These are phyloP conservation scores for Vanrija sp. DNA, from an alignment of 1,284 basidiomycete genomes.

Conservation along the genomic window DNA sequence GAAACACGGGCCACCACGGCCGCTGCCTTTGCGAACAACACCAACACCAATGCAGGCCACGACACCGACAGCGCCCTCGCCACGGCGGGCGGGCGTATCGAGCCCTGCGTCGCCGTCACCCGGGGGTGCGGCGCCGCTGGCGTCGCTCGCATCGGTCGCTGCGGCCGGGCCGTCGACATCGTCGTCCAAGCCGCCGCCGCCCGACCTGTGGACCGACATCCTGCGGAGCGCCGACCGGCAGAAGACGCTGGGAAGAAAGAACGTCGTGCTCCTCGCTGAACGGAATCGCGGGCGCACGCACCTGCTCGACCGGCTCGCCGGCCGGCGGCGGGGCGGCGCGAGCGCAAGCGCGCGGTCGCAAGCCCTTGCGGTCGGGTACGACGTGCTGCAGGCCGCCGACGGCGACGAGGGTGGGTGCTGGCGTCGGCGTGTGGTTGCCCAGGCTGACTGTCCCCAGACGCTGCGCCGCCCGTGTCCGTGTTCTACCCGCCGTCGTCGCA, in stretches of 20 bases:
- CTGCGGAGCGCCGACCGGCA: constrained; percentile 79
- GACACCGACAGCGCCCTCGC: not conserved
- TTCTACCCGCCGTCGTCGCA: constrained; percentile 82
- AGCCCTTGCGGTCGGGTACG: constrained; percentile 81
- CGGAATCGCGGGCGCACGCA: constrained; percentile 51
- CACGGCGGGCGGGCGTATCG: not conserved
- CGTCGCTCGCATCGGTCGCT: not conserved
- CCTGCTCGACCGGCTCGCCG: constrained; percentile 20
- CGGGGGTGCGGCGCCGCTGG: no score
- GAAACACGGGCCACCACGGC: not conserved
- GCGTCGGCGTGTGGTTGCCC: not conserved
- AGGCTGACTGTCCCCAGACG: constrained; percentile 56
- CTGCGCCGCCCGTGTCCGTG: constrained; percentile 76
- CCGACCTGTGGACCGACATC: constrained; percentile 83
- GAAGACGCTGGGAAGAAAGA: constrained; percentile 67
- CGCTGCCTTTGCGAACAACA: not conserved
- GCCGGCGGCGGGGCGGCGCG: constrained; percentile 9
- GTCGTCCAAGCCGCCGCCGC: no score
- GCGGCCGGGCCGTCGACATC: not conserved
- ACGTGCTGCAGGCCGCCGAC: constrained; percentile 82
- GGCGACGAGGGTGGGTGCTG: constrained; percentile 74
- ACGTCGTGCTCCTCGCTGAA: constrained; percentile 66
- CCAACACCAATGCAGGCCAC: not conserved
- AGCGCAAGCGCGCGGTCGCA: constrained; percentile 12
- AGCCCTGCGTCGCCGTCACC: no score